Percentiles rank a stretch among this genome's conserved stretches.
Evolutionary conservation across 1,139 yeast genomes (phyloP).

Genomic region (Yamadazyma triangularis): DNA sequence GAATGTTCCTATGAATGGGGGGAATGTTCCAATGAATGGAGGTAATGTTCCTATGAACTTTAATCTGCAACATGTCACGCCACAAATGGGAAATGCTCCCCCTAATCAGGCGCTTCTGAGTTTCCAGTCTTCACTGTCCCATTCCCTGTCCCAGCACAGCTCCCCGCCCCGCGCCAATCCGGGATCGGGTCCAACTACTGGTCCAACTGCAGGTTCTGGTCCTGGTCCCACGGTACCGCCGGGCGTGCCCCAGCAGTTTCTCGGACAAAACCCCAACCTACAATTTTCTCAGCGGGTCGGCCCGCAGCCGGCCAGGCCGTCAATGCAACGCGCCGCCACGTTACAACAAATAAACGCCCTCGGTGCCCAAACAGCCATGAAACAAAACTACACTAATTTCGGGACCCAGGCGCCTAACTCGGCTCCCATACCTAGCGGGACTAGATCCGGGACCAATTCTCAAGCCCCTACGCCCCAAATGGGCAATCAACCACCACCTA

Average conservation of each 20-base stretch:
- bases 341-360: slow-evolving; percentile 13
- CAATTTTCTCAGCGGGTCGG: slow-evolving; percentile 8
- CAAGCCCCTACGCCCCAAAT: slow-evolving; percentile 27
- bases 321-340: slow-evolving; percentile 18
- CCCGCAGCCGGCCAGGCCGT: slow-evolving; percentile 19
- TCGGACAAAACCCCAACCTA: slow-evolving; percentile 11
- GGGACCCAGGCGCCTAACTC: slow-evolving; percentile 23
- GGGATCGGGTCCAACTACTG: too few relatives aligned
- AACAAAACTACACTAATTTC: neutral
- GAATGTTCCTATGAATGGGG: too few relatives aligned
- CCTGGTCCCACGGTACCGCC: too few relatives aligned
- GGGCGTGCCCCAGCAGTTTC: slow-evolving; percentile 5
- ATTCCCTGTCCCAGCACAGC: too few relatives aligned
- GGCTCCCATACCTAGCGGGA: slow-evolving; percentile 19
- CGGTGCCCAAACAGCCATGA: neutral
- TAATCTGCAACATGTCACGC: too few relatives aligned
- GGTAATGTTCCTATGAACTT: too few relatives aligned
- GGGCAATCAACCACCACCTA: slow-evolving; percentile 21
- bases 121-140: too few relatives aligned
- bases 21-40: too few relatives aligned
- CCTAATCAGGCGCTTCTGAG: too few relatives aligned
- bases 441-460: slow-evolving; percentile 18
- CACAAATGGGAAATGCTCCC: too few relatives aligned
- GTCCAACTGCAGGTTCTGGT: too few relatives aligned
- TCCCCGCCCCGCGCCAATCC: too few relatives aligned